Conservation (phyloP, 2,329 filamentous ascomycete species). For the Neofusicoccum ribis region DNA sequence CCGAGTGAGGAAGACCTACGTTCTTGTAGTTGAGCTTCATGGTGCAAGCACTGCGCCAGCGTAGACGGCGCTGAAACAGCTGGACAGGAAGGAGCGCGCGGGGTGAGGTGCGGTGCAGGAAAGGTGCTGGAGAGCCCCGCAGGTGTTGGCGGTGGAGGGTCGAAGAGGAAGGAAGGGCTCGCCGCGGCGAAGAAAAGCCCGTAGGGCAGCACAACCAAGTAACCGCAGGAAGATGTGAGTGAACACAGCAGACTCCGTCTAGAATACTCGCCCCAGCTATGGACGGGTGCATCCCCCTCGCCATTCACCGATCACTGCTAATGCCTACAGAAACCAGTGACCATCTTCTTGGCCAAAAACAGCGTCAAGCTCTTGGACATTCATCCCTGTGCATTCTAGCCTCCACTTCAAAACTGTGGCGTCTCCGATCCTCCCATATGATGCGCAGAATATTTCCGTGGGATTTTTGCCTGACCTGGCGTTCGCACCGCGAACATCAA, state of each 20-base stretch:
- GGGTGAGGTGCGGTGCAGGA: background rate
- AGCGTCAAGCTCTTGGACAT: too few relatives aligned
- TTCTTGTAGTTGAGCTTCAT: constrained; percentile 42
- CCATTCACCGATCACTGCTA: background rate
- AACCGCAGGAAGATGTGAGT: background rate
- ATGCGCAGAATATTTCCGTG: too few relatives aligned
- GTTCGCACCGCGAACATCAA: too few relatives aligned
- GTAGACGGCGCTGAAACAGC: background rate
- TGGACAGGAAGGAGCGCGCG: background rate
- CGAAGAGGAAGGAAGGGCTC: background rate
- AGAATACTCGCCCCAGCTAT: background rate
- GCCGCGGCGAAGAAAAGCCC: background rate
- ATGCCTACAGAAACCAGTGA: background rate
- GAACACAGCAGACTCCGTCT: background rate
- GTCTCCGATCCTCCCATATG: too few relatives aligned
- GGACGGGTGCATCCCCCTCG: background rate
- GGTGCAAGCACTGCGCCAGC: background rate
- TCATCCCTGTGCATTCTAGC: too few relatives aligned
- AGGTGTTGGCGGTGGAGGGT: background rate
- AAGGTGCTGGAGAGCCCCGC: background rate
- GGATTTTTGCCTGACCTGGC: too few relatives aligned
- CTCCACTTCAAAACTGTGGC: too few relatives aligned
- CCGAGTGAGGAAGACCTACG: constrained; percentile 28
- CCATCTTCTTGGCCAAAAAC: too few relatives aligned
- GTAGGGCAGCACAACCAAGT: background rate